Evolutionary conservation across 2,329 filamentous ascomycete genomes (phyloP).

Genomic region (Scytalidium lignicola): DNA sequence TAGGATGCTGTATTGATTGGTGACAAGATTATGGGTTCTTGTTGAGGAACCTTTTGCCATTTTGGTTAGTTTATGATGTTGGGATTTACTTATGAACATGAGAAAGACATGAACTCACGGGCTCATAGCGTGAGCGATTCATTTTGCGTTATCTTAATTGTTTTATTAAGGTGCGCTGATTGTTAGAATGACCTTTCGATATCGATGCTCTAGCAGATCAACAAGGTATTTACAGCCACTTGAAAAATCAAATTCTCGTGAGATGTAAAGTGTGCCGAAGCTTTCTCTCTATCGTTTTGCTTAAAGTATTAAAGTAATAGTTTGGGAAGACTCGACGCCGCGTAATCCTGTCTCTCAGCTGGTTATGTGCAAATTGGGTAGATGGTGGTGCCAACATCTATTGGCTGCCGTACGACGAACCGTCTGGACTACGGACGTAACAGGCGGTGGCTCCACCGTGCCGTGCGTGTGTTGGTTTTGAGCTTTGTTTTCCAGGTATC

Average conservation of each 20-base stretch:
- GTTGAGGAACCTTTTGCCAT: constrained; percentile 15
- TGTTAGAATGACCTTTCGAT: too few relatives aligned
- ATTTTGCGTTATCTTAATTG: constrained; percentile 7
- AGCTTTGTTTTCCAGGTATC: too few relatives aligned
- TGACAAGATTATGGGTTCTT: constrained; percentile 16
- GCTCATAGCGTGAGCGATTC: constrained; percentile 20
- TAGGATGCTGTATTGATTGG: constrained; percentile 16
- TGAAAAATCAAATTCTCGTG: too few relatives aligned
- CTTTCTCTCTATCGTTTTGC: too few relatives aligned
- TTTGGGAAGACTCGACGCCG: background rate
- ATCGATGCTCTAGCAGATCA: too few relatives aligned
- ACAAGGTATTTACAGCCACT: too few relatives aligned
- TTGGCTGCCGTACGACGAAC: background rate
- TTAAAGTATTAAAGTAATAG: background rate
- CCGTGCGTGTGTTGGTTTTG: too few relatives aligned
- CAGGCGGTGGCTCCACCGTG: too few relatives aligned
- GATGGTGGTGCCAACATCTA: background rate
- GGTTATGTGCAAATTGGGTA: background rate
- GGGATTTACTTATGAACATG: background rate
- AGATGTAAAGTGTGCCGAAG: too few relatives aligned
- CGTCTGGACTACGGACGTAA: too few relatives aligned
- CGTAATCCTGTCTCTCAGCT: background rate
- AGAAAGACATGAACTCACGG: constrained; percentile 10
- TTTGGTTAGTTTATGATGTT: background rate
- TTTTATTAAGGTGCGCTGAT: too few relatives aligned